A percentile compares a stretch with the other conserved stretches of the same genome.
phyloP scores from a whole-genome alignment of 371 early-diverging fungal genomes.

The Phascolomyces articulosus region DNA sequence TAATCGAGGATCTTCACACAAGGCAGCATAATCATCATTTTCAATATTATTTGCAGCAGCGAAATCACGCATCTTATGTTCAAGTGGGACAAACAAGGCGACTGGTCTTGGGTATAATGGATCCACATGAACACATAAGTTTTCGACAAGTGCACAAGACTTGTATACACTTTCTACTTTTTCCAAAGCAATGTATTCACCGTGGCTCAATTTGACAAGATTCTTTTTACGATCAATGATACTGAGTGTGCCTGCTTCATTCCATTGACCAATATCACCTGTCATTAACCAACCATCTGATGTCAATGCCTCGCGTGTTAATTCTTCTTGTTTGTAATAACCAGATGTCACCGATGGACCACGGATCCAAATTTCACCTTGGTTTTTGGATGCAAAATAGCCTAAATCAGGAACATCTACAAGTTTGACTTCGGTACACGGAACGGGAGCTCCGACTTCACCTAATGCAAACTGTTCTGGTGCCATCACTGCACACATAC shows the following conservation, averaged over 20 bases:
- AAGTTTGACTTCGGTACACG: constrained; percentile 87
- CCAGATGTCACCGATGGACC: constrained; percentile 72
- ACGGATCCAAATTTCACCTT: constrained; percentile 88
- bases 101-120: constrained; percentile 68
- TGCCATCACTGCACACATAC: constrained; percentile 55
- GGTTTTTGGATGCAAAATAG: constrained; percentile 72
- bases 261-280: constrained; percentile 85
- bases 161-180: constrained; percentile 95
- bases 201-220: constrained; percentile 80
- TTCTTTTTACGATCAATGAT: constrained; percentile 87
- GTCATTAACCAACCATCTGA: constrained; percentile 90
- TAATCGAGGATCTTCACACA: constrained; percentile 27
- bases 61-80: constrained; percentile 24
- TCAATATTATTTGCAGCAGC: constrained; percentile 9
- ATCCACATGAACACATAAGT: constrained; percentile 89
- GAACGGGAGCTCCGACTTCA: constrained; percentile 83
- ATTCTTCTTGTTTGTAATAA: constrained; percentile 72
- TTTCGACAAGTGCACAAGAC: constrained; percentile 70
- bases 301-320: constrained; percentile 76
- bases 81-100: constrained; percentile 73
- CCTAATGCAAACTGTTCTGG: constrained; percentile 66
- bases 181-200: constrained; percentile 96
- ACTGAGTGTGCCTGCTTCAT: constrained; percentile 62
- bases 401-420: constrained; percentile 84
- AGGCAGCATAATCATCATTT: constrained; percentile 23